Conservation (phyloP, 2,329 filamentous ascomycete genomes). For the Hymenotorrendiella dingleyae region DNA sequence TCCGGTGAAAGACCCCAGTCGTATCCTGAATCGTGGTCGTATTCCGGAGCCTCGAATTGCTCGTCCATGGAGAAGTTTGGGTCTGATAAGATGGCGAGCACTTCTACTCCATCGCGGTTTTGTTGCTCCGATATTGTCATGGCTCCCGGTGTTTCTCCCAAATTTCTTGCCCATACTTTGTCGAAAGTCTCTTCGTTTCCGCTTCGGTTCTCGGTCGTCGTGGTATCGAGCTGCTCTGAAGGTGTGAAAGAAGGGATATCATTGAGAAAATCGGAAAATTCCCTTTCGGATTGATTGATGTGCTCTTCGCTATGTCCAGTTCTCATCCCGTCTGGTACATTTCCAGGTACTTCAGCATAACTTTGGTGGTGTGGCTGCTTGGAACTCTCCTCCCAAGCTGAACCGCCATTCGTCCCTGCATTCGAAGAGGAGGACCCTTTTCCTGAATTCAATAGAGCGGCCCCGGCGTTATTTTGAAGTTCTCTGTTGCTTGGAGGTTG, state of each 20-base stretch:
- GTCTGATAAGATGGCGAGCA: slow-evolving; percentile 35
- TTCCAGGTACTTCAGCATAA: slow-evolving; percentile 3
- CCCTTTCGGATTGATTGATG: slow-evolving; percentile 19
- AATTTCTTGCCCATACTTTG: slow-evolving; percentile 15
- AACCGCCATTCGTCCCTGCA: slow-evolving; percentile 9
- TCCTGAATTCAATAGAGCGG: slow-evolving; percentile 22
- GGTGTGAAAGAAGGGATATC: slow-evolving; percentile 22
- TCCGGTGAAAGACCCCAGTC: slow-evolving; percentile 27
- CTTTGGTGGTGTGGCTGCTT: slow-evolving; percentile 10
- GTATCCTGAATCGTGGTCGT: slow-evolving; percentile 22
- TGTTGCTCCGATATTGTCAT: slow-evolving; percentile 22
- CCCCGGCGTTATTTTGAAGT: slow-evolving; percentile 14
- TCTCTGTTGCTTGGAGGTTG: slow-evolving; percentile 16
- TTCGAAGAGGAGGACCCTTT: slow-evolving; percentile 18
- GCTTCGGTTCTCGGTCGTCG: not conserved
- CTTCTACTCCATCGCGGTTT: slow-evolving; percentile 35
- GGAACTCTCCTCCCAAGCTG: slow-evolving; percentile 20
- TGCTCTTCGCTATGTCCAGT: slow-evolving; percentile 22
- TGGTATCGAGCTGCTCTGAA: slow-evolving; percentile 9
- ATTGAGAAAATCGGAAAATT: slow-evolving; percentile 29
- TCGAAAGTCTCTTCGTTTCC: slow-evolving; percentile 9
- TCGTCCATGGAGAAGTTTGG: slow-evolving; percentile 21
- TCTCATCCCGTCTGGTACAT: slow-evolving; percentile 12
- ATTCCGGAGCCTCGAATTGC: slow-evolving; percentile 15
- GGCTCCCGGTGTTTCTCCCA: not conserved